Conservation (phyloP, 2,329 filamentous ascomycete genomes). For the Talaromyces sp. region DNA sequence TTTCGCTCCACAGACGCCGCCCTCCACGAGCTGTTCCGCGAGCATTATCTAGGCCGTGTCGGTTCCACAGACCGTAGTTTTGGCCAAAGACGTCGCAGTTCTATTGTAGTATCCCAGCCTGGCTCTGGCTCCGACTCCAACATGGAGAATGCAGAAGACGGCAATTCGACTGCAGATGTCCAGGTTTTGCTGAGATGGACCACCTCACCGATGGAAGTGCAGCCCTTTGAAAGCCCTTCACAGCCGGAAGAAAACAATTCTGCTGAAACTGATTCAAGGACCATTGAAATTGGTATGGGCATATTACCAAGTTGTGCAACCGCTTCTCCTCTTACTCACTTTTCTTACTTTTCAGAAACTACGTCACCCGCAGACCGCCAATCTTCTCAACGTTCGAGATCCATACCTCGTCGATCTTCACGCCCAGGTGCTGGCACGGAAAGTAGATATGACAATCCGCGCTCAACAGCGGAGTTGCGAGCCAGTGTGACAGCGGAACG, state of each 20-base stretch:
- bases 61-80: slow-evolving; percentile 22
- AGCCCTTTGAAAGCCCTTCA: slow-evolving; percentile 22
- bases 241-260: slow-evolving; percentile 19
- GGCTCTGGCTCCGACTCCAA: slow-evolving; percentile 18
- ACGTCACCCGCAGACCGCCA: slow-evolving; percentile 18
- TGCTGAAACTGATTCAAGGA: slow-evolving; percentile 19
- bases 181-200: slow-evolving; percentile 37
- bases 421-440: slow-evolving; percentile 22
- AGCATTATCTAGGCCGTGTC: slow-evolving; percentile 25
- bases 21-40: slow-evolving; percentile 27
- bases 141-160: slow-evolving; percentile 22
- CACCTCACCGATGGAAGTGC: slow-evolving; percentile 36
- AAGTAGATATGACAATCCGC: slow-evolving; percentile 23
- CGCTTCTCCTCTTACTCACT: slow-evolving; percentile 18
- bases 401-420: slow-evolving; percentile 29
- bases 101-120: slow-evolving; percentile 37
- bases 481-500: slow-evolving; percentile 36
- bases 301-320: background rate
- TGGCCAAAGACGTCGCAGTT: slow-evolving; percentile 34
- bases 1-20: slow-evolving; percentile 21
- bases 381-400: slow-evolving; percentile 28
- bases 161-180: slow-evolving; percentile 20
- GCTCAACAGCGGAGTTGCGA: slow-evolving; percentile 30
- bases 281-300: slow-evolving; percentile 18
- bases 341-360: slow-evolving; percentile 16